Conservation (phyloP, 495 filamentous ascomycete genomes). For the Neurospora cerealis region DNA sequence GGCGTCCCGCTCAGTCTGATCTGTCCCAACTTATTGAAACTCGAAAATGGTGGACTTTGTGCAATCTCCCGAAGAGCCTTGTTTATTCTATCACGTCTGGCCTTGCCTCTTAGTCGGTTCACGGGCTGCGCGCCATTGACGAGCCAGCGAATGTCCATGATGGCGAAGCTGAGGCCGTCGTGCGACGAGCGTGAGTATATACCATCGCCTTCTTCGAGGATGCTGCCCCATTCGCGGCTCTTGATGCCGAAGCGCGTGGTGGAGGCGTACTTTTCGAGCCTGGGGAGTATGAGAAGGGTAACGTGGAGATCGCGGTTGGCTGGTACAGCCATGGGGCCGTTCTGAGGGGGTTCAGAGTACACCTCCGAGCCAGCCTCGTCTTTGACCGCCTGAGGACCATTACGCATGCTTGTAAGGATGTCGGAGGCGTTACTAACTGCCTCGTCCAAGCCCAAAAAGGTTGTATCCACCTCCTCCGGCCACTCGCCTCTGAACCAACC, state of each 20-base stretch:
- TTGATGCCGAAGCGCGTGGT: constrained; percentile 68
- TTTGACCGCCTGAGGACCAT: not conserved
- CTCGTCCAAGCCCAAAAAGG: constrained; percentile 56
- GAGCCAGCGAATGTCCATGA: constrained; percentile 64
- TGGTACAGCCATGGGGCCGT: constrained; percentile 43
- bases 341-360: constrained; percentile 31
- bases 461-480: constrained; percentile 57
- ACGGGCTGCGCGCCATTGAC: constrained; percentile 64
- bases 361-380: constrained; percentile 18
- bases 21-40: not conserved
- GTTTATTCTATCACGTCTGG: constrained; percentile 36
- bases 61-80: constrained; percentile 36
- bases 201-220: constrained; percentile 19
- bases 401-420: not conserved
- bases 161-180: constrained; percentile 83
- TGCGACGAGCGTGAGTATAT: constrained; percentile 38
- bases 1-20: not conserved
- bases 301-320: constrained; percentile 71
- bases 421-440: not conserved
- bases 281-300: constrained; percentile 70
- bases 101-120: constrained; percentile 37
- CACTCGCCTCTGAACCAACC: constrained; percentile 88
- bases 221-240: constrained; percentile 60
- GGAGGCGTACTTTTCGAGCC: constrained; percentile 63
- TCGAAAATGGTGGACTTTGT: constrained; percentile 2